A percentile compares a stretch with the other conserved stretches of the same genome.
Conservation (phyloP, 202 grass and related monocot genomes). For the Hordeum pubiflorum region DNA sequence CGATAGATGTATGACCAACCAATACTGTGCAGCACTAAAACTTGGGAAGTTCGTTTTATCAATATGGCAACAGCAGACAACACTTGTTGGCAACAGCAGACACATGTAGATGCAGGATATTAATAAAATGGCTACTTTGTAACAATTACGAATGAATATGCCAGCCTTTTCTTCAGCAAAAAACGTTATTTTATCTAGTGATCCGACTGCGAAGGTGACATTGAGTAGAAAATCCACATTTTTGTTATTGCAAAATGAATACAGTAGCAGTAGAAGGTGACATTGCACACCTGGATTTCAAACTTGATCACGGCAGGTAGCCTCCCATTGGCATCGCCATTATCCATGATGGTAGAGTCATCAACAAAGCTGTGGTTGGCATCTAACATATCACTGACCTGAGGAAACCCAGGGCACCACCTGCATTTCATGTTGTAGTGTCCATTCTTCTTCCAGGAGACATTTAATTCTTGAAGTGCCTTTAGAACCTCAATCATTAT, state of each 20-base stretch:
- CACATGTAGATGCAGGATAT: background rate
- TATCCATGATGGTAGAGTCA: slow-evolving; percentile 53
- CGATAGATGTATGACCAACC: background rate
- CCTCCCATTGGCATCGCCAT: slow-evolving; percentile 37
- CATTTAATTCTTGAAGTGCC: slow-evolving; percentile 81
- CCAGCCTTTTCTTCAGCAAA: slow-evolving; percentile 3
- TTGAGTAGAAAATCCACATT: slow-evolving; percentile 1
- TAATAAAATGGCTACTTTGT: background rate
- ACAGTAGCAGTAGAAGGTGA: background rate
- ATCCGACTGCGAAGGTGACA: background rate
- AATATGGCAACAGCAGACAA: background rate
- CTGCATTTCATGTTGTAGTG: slow-evolving; percentile 97
- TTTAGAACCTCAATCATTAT: slow-evolving; percentile 91
- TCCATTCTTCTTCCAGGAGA: slow-evolving; percentile 89
- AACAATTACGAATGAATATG: background rate
- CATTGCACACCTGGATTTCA: slow-evolving; percentile 67
- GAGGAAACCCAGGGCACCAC: slow-evolving; percentile 42
- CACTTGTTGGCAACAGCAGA: background rate
- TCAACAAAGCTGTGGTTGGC: slow-evolving; percentile 39
- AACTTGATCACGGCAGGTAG: slow-evolving; percentile 62
- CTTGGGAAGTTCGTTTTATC: background rate
- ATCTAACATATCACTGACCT: slow-evolving; percentile 43
- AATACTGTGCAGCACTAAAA: background rate
- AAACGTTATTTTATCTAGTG: background rate
- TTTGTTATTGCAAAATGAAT: slow-evolving; percentile 11